Evolutionary conservation across 345 rosid genomes (phyloP).

Genomic region (Arabidopsis arenosa): DNA sequence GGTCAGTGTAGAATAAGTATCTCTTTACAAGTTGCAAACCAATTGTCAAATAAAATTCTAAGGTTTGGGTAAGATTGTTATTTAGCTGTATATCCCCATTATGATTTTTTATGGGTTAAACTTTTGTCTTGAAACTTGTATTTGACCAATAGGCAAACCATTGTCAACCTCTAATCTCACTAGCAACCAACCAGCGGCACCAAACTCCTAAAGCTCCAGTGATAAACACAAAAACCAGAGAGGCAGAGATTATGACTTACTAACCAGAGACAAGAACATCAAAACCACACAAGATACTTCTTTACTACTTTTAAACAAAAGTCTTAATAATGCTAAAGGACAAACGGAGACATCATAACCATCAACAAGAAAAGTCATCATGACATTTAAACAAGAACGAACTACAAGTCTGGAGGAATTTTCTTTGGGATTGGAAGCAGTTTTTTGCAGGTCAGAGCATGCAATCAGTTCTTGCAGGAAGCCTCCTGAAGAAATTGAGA

Average conservation of each 20-base stretch:
- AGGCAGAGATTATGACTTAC: constrained; percentile 3
- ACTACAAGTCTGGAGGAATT: background rate
- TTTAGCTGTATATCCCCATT: background rate
- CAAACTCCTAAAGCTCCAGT: background rate
- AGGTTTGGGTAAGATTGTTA: background rate
- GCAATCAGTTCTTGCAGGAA: constrained; percentile 93
- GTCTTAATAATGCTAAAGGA: constrained; percentile 30
- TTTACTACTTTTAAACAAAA: constrained; percentile 25
- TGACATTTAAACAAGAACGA: constrained; percentile 22
- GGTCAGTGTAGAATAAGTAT: background rate
- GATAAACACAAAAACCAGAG: too few species aligned
- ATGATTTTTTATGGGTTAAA: background rate
- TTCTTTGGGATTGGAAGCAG: background rate
- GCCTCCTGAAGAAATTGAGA: constrained; percentile 89
- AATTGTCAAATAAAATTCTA: background rate
- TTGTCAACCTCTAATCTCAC: background rate
- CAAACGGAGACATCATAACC: constrained; percentile 22
- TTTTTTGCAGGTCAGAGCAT: constrained; percentile 58
- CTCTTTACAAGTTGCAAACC: background rate
- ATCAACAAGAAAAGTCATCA: constrained; percentile 28
- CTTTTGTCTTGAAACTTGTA: background rate
- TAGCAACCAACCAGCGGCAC: background rate
- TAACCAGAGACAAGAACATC: constrained; percentile 19
- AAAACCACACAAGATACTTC: constrained; percentile 14
- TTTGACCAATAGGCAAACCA: background rate